Percentiles rank a stretch among this genome's conserved stretches.
phyloP scores from a whole-genome alignment of 2,329 filamentous ascomycete species.

The Phaeosphaeriaceae sp. region DNA sequence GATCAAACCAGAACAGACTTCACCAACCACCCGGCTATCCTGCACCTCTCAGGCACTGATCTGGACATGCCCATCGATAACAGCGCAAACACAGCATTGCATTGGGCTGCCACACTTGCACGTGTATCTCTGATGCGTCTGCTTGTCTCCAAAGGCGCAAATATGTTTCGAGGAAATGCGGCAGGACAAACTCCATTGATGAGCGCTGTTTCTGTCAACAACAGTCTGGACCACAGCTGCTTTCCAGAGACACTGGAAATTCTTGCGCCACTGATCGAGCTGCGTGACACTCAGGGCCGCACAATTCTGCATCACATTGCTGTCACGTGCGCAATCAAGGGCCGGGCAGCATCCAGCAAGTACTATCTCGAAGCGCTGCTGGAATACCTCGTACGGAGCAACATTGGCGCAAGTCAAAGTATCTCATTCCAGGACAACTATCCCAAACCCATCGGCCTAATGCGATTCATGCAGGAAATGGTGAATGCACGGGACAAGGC shows the following conservation, averaged over 20 bases:
- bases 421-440: conserved; percentile 56
- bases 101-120: conserved; percentile 94
- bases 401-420: conserved; percentile 42
- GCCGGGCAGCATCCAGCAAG: conserved; percentile 85
- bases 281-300: conserved; percentile 84
- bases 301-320: conserved; percentile 97
- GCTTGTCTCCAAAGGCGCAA: conserved; percentile 83
- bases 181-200: conserved; percentile 92
- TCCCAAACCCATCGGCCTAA: conserved; percentile 78
- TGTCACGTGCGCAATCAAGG: conserved; percentile 93
- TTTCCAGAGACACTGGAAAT: conserved; percentile 92
- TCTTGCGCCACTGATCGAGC: conserved; percentile 86
- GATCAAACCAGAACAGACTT: conserved; percentile 70
- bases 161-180: conserved; percentile 84
- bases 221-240: conserved; percentile 87
- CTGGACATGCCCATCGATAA: conserved; percentile 92
- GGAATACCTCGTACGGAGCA: conserved; percentile 89
- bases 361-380: conserved; percentile 95
- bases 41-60: conserved; percentile 76
- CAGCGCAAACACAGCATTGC: conserved; percentile 86
- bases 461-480: conserved; percentile 94
- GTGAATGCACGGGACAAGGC: conserved; percentile 94
- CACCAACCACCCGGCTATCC: conserved; percentile 76
- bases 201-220: conserved; percentile 89
- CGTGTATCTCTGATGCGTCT: conserved; percentile 81